A percentile compares a stretch with the other conserved stretches of the same genome.
phyloP scores from a whole-genome alignment of 106 monocot species.

The Allium fistulosum region DNA sequence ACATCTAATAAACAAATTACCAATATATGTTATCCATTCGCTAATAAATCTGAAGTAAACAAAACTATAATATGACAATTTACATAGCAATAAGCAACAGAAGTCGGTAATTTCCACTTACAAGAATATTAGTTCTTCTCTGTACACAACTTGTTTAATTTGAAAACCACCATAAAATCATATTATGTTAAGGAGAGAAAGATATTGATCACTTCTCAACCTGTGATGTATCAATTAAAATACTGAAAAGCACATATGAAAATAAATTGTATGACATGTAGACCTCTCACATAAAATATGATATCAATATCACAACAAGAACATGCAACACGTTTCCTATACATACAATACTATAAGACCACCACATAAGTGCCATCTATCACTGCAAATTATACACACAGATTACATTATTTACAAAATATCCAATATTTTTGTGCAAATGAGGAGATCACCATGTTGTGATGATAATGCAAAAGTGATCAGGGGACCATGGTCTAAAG shows the following conservation, averaged over 20 bases:
- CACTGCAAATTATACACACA: neutral
- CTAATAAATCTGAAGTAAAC: no score
- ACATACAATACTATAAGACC: conserved; percentile 3
- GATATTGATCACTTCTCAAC: neutral
- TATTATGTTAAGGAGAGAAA: no score
- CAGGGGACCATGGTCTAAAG: conserved; percentile 32
- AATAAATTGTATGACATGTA: conserved; percentile 6
- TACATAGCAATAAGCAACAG: no score
- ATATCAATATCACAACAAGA: neutral
- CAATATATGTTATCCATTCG: no score
- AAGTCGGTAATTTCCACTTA: no score
- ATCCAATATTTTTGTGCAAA: neutral
- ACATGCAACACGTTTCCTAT: neutral
- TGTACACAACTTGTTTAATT: no score
- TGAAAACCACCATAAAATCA: no score
- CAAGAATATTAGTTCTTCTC: no score
- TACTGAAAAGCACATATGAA: neutral
- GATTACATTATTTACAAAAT: neutral
- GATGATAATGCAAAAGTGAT: conserved; percentile 6
- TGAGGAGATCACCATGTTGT: conserved; percentile 14
- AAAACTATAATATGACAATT: no score
- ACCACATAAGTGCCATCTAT: conserved; percentile 6
- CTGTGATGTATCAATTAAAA: neutral
- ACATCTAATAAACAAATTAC: no score
- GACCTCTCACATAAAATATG: conserved; percentile 7